These are phyloP conservation scores for Yamadazyma friedrichii DNA, from an alignment of 1,139 yeast species.

Conservation along the genomic window DNA sequence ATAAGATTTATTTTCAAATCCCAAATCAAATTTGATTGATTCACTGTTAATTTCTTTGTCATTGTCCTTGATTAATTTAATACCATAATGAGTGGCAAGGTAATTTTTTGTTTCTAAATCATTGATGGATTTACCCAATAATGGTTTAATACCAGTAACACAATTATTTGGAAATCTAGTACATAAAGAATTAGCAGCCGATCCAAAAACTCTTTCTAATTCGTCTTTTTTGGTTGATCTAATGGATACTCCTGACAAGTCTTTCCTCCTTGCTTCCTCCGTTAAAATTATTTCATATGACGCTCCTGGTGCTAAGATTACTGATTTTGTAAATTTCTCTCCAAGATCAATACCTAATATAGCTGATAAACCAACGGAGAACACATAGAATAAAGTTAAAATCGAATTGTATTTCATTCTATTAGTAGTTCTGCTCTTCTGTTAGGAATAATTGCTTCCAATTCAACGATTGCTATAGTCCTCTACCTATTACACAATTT, in stretches of 20 bases:
- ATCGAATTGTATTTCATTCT: slow-evolving; percentile 10
- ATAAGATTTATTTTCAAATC: slow-evolving; percentile 41
- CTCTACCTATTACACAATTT: slow-evolving; percentile 1
- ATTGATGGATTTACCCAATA: slow-evolving; percentile 64
- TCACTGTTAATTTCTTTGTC: slow-evolving; percentile 24
- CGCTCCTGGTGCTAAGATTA: slow-evolving; percentile 85
- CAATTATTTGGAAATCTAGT: slow-evolving; percentile 76
- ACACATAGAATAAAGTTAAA: slow-evolving; percentile 10
- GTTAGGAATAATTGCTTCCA: neutral
- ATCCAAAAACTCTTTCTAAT: slow-evolving; percentile 76
- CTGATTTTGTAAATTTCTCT: slow-evolving; percentile 83
- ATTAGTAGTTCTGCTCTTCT: neutral
- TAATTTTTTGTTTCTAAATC: slow-evolving; percentile 47
- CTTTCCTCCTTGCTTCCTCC: slow-evolving; percentile 89
- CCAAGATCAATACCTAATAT: slow-evolving; percentile 90
- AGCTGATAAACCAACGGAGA: slow-evolving; percentile 44
- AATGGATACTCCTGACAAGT: slow-evolving; percentile 73
- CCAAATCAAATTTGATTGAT: slow-evolving; percentile 57
- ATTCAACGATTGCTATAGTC: slow-evolving; percentile 1
- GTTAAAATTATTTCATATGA: slow-evolving; percentile 86
- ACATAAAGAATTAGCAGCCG: slow-evolving; percentile 67
- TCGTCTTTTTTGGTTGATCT: slow-evolving; percentile 43
- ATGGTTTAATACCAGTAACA: slow-evolving; percentile 62
- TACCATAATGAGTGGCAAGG: slow-evolving; percentile 58
- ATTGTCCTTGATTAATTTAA: slow-evolving; percentile 42